phyloP scores from a whole-genome alignment of 805 yeast species.

The Starmerella cellae region DNA sequence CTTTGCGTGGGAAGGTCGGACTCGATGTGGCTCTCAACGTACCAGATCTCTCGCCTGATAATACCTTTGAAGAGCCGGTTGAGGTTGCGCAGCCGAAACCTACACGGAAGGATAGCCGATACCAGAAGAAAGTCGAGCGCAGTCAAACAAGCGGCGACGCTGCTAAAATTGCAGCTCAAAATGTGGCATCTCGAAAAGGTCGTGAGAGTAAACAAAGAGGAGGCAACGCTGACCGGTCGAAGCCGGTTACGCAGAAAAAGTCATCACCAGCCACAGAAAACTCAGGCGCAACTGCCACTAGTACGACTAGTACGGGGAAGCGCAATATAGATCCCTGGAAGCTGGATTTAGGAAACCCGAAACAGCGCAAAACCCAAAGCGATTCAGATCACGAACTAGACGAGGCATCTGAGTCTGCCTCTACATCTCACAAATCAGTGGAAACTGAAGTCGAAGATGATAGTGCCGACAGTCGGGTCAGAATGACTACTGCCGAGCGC shows the following conservation, averaged over 20 bases:
- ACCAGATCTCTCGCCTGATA: not conserved
- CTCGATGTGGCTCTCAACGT: slow-evolving; percentile 4
- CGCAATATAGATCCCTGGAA: slow-evolving; percentile 1
- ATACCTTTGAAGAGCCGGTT: not conserved
- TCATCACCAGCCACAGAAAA: not conserved
- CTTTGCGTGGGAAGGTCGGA: slow-evolving; percentile 1
- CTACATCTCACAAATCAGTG: not conserved
- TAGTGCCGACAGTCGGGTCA: slow-evolving; percentile 15
- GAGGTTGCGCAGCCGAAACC: not conserved
- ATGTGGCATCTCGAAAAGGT: no score
- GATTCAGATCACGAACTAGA: not conserved
- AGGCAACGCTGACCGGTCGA: not conserved
- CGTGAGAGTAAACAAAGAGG: not conserved
- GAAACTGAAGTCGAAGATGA: slow-evolving; percentile 4
- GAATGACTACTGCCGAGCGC: slow-evolving; percentile 9
- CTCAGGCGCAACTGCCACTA: not conserved
- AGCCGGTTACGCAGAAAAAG: not conserved
- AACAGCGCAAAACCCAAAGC: not conserved
- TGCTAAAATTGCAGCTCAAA: not conserved
- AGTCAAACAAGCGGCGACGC: not conserved
- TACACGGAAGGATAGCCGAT: not conserved
- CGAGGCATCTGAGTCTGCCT: not conserved
- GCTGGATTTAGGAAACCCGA: not conserved
- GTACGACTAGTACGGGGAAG: no score
- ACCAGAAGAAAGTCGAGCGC: not conserved